A percentile compares a stretch with the other conserved stretches of the same genome.
These are phyloP conservation scores for Pythium periplocum DNA, from an alignment of 352 stramenopile species.

Conservation along the genomic window DNA sequence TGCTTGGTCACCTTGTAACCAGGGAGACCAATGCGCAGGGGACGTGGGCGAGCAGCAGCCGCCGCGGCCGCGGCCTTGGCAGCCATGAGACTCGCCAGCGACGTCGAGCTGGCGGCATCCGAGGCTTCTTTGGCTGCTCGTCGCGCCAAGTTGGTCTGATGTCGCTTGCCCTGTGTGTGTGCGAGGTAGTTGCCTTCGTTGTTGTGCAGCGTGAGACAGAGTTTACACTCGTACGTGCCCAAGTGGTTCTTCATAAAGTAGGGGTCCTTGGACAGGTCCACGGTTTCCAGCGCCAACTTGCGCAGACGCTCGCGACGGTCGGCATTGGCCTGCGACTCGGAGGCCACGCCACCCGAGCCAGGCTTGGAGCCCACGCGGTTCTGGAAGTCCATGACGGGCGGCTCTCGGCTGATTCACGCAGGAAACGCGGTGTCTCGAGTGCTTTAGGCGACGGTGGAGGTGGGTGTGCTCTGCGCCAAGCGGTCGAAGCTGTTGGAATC, in stretches of 20 bases:
- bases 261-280: constrained; percentile 98
- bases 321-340: constrained; percentile 77
- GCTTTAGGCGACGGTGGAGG: no score
- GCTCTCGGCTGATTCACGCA: no score
- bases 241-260: constrained; percentile 99
- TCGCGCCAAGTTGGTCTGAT: constrained; percentile 95
- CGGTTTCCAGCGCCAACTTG: constrained; percentile 97
- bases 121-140: constrained; percentile 84
- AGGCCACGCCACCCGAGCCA: constrained; percentile 67
- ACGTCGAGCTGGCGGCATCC: constrained; percentile 44
- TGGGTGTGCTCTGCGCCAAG: no score
- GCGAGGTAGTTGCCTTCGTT: constrained; percentile 99
- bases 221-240: constrained; percentile 98
- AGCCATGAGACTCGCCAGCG: constrained; percentile 36
- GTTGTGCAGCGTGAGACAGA: constrained; percentile 98
- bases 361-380: constrained; percentile 83
- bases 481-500: no score
- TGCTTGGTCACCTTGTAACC: constrained; percentile 98
- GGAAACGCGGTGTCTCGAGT: no score
- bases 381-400: constrained; percentile 73
- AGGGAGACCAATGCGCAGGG: constrained; percentile 94
- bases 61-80: constrained; percentile 33
- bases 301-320: constrained; percentile 95
- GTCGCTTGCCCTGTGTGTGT: constrained; percentile 98
- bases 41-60: constrained; percentile 47